phyloP scores from a whole-genome alignment of 2,329 filamentous ascomycete species.

The Ophiostoma triangulosporum region DNA sequence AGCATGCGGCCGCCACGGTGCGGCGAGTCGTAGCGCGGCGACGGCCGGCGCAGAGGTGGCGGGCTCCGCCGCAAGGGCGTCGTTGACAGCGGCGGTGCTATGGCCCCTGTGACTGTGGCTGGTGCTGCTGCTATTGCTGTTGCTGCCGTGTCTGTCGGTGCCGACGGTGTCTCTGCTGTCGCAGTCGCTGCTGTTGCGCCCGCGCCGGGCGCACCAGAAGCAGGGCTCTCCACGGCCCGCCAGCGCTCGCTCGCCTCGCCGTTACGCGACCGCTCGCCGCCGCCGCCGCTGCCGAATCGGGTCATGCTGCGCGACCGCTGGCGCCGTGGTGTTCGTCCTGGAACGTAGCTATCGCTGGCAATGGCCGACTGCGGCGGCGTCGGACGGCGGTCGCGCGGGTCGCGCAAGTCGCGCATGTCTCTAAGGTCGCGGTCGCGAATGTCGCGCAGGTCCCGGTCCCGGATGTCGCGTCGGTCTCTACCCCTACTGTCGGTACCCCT shows the following conservation, averaged over 20 bases:
- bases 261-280: slow-evolving; percentile 15
- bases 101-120: background rate
- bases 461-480: background rate
- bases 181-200: background rate
- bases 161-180: slow-evolving; percentile 15
- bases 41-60: slow-evolving; percentile 19
- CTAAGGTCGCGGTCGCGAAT: slow-evolving; percentile 24
- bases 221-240: slow-evolving; percentile 23
- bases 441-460: slow-evolving; percentile 19
- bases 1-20: slow-evolving; percentile 16
- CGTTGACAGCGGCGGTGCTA: background rate
- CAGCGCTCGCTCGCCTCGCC: slow-evolving; percentile 21
- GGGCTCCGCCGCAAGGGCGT: background rate
- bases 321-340: slow-evolving; percentile 25
- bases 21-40: slow-evolving; percentile 23
- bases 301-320: slow-evolving; percentile 30
- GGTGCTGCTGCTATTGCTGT: background rate
- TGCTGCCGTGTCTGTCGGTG: background rate
- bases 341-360: slow-evolving; percentile 28
- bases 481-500: background rate
- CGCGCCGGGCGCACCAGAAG: slow-evolving; percentile 15
- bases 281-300: slow-evolving; percentile 26
- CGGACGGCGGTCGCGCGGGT: background rate
- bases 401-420: slow-evolving; percentile 2
- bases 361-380: slow-evolving; percentile 7